Evolutionary conservation across 208 protist species (phyloP).

Genomic region (Crithidia sp.): DNA sequence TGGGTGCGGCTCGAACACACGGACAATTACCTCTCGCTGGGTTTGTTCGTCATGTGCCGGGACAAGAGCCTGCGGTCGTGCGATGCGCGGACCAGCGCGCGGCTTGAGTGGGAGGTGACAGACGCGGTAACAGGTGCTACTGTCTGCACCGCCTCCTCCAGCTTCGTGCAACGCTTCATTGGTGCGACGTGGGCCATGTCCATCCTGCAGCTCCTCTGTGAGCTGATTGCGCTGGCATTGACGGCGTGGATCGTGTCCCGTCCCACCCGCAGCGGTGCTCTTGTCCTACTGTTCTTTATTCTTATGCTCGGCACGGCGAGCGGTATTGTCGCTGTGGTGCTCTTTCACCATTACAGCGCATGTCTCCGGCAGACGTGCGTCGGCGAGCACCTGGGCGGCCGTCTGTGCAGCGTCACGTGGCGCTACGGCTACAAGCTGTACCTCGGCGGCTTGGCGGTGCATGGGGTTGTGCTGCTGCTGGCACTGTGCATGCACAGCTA

Average conservation of each 20-base stretch:
- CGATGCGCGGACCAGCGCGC: conserved; percentile 24
- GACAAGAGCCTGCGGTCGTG: conserved; percentile 41
- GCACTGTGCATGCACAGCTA: conserved; percentile 65
- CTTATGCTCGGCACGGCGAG: conserved; percentile 33
- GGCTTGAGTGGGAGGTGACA: conserved; percentile 27
- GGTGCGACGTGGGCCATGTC: conserved; percentile 54
- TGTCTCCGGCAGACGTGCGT: conserved; percentile 56
- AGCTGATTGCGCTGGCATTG: conserved; percentile 36
- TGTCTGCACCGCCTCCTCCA: conserved; percentile 43
- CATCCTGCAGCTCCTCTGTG: conserved; percentile 48
- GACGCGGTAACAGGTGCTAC: conserved; percentile 39
- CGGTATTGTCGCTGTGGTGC: conserved; percentile 49
- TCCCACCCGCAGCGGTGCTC: conserved; percentile 54
- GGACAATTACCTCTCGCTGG: conserved; percentile 38
- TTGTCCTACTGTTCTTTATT: conserved; percentile 37
- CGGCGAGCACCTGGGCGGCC: conserved; percentile 20
- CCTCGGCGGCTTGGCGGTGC: conserved; percentile 52
- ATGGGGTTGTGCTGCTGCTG: conserved; percentile 48
- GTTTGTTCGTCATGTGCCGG: conserved; percentile 63
- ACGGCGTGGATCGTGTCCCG: conserved; percentile 40
- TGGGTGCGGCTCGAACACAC: conserved; percentile 49
- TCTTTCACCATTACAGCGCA: conserved; percentile 59
- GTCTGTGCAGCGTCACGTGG: conserved; percentile 38
- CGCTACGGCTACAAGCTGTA: conserved; percentile 66
- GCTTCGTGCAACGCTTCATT: conserved; percentile 42